phyloP scores from a whole-genome alignment of 2,329 filamentous ascomycete genomes.

The Botrytis fabae region DNA sequence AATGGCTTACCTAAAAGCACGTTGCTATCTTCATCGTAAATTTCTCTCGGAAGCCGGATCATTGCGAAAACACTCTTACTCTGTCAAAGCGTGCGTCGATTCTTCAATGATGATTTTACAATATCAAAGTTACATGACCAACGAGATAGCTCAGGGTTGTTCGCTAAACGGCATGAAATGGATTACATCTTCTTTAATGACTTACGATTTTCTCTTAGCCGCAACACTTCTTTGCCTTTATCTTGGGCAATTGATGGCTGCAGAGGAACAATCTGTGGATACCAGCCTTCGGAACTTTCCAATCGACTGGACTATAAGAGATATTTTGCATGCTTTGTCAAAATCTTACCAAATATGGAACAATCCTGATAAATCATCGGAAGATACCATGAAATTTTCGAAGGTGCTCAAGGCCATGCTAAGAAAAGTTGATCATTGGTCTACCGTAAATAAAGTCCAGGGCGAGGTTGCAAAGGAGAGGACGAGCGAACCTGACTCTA shows the following conservation, averaged over 20 bases:
- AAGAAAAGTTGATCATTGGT: constrained; percentile 25
- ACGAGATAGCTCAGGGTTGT: constrained; percentile 24
- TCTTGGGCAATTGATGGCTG: constrained; percentile 28
- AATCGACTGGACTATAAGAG: constrained; percentile 30
- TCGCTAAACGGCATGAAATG: constrained; percentile 28
- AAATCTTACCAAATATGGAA: constrained; percentile 33
- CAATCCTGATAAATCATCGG: constrained; percentile 24
- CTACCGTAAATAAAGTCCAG: neutral
- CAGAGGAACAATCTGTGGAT: constrained; percentile 8
- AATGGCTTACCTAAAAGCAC: constrained; percentile 32
- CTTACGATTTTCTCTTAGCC: constrained; percentile 35
- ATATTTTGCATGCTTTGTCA: constrained; percentile 29
- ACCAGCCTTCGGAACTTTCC: constrained; percentile 14
- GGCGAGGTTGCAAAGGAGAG: neutral
- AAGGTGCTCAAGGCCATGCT: constrained; percentile 30
- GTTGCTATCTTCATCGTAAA: constrained; percentile 34
- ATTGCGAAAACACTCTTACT: constrained; percentile 52
- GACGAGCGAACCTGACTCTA: neutral
- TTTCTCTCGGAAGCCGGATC: constrained; percentile 45
- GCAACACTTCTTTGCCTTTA: constrained; percentile 37
- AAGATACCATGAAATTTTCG: constrained; percentile 32
- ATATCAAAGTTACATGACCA: constrained; percentile 43
- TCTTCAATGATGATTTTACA: constrained; percentile 50
- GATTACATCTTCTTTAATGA: constrained; percentile 30
- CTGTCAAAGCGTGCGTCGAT: constrained; percentile 53